Conservation (phyloP, 2,329 filamentous ascomycete species). For the Aspergillus aculeatus region DNA sequence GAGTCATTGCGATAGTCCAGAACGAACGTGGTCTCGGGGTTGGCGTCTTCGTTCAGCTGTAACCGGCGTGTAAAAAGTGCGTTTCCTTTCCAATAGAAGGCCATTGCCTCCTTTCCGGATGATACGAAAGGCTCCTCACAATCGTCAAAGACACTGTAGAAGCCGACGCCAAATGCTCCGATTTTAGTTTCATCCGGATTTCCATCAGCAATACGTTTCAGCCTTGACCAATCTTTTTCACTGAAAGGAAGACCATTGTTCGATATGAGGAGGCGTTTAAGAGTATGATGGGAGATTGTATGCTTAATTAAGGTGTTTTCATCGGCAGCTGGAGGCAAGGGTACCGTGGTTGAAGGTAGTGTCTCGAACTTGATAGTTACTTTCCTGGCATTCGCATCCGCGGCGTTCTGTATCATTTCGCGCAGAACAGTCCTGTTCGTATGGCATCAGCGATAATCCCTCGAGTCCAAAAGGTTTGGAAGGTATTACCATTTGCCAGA, state of each 20-base stretch:
- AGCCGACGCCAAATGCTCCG: slow-evolving; percentile 95
- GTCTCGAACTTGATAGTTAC: slow-evolving; percentile 94
- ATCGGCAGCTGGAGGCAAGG: slow-evolving; percentile 64
- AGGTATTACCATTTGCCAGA: slow-evolving; percentile 83
- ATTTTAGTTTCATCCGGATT: slow-evolving; percentile 99
- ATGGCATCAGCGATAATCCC: slow-evolving; percentile 13
- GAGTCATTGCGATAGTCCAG: slow-evolving; percentile 89
- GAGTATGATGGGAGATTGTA: slow-evolving; percentile 76
- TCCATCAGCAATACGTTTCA: slow-evolving; percentile 97
- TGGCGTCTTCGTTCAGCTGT: slow-evolving; percentile 65
- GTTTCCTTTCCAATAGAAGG: slow-evolving; percentile 99
- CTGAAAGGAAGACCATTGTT: slow-evolving; percentile 90
- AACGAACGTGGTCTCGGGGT: slow-evolving; percentile 81
- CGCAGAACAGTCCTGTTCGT: slow-evolving; percentile 61
- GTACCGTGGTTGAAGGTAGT: slow-evolving; percentile 73
- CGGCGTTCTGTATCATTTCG: slow-evolving; percentile 97
- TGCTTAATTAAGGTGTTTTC: slow-evolving; percentile 76
- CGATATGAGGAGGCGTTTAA: slow-evolving; percentile 82
- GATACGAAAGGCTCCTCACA: slow-evolving; percentile 97
- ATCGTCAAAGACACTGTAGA: slow-evolving; percentile 97
- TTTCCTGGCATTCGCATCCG: slow-evolving; percentile 86
- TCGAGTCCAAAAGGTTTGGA: not conserved
- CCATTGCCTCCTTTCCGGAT: slow-evolving; percentile 89
- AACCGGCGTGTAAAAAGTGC: slow-evolving; percentile 88
- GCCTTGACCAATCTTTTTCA: slow-evolving; percentile 83